These are phyloP conservation scores for Keithomyces neogunnii DNA, from an alignment of 2,329 filamentous ascomycete species.

Conservation along the genomic window DNA sequence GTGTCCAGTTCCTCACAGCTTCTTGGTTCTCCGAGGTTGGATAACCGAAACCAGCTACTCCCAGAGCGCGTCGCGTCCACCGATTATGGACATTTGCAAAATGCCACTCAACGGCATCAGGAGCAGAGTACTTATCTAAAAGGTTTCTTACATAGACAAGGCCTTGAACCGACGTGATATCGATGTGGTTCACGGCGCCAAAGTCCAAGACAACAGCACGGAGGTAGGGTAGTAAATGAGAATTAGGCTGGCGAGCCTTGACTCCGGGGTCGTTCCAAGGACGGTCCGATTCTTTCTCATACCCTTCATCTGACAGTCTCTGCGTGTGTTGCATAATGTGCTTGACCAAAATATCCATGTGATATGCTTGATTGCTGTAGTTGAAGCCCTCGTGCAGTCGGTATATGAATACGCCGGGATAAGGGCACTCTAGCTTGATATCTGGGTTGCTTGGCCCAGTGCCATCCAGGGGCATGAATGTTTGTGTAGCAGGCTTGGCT, in stretches of 20 bases:
- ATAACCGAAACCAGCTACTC: slow-evolving; percentile 47
- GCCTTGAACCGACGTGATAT: slow-evolving; percentile 49
- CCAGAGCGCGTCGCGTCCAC: slow-evolving; percentile 49
- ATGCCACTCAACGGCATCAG: slow-evolving; percentile 41
- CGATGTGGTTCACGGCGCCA: slow-evolving; percentile 46
- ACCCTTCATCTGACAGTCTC: slow-evolving; percentile 28
- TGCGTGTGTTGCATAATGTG: slow-evolving; percentile 32
- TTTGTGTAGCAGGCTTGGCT: slow-evolving; percentile 15
- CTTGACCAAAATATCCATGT: slow-evolving; percentile 32
- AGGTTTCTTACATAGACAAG: slow-evolving; percentile 46
- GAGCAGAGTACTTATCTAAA: slow-evolving; percentile 43
- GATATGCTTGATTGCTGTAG: slow-evolving; percentile 41
- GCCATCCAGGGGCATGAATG: slow-evolving; percentile 33
- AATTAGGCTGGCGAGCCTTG: slow-evolving; percentile 16
- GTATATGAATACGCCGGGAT: slow-evolving; percentile 44
- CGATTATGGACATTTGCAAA: slow-evolving; percentile 46
- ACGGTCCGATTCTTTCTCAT: slow-evolving; percentile 31
- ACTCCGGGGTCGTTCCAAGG: slow-evolving; percentile 48
- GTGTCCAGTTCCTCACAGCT: slow-evolving; percentile 21
- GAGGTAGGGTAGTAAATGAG: slow-evolving; percentile 34
- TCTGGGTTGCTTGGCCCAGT: slow-evolving; percentile 36
- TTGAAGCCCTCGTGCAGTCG: slow-evolving; percentile 44
- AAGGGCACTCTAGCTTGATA: slow-evolving; percentile 31
- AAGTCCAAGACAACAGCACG: slow-evolving; percentile 50
- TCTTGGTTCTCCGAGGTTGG: slow-evolving; percentile 21